Evolutionary conservation across 768 basidiomycete genomes (phyloP), one percentile per base, ranked within the genome.

Genomic region (Serendipita sp.): DNA sequence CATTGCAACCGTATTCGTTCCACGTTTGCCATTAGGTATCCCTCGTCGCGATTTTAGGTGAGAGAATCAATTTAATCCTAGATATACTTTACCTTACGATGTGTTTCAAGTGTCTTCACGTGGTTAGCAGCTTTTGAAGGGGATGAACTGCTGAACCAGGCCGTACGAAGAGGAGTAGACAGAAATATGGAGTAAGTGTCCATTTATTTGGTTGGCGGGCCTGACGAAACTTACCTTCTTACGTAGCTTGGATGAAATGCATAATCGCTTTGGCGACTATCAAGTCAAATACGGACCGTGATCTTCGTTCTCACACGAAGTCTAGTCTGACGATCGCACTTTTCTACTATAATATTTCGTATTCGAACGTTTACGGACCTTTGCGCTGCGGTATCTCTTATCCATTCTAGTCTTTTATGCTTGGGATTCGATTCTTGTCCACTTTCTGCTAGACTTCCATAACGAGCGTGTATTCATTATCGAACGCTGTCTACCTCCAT

Each of bases 101-200:
- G 45, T n/a, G 48, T 18, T 51, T 51, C 7, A 11, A 60, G 56
- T 34, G n/a, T 60, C 16, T 60, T 60, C 34, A 60, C 56, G 16
- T 60, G 56, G 56, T n/a, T 60, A 8, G 56, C 56, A n/a, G 36
- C 56, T 5, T 60, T 60, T 36, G 56, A 60, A 32, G 56, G 56
- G 18, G 56, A 60, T 30, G 56, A 38, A 28, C 10, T 60, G 8
- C 8, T 60, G 16, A 23, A 60, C n/a, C 16, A 32, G 18, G 30
- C 35, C 28, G 56, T 60, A 4, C 18, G 35, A n/a, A 28, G 35
- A 32, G 56, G 56, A 23, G 30, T 60, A n/a, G 30, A 38, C 18
- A 23, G 56, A n/a, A 32, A 60, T 60, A 60, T 60, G 56, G 56
- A 60, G 56, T 60, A 60, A 16, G 56, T 36, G 8, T n/a, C 18